phyloP scores from a whole-genome alignment of 495 filamentous ascomycete species.

The Daldinia grandis region DNA sequence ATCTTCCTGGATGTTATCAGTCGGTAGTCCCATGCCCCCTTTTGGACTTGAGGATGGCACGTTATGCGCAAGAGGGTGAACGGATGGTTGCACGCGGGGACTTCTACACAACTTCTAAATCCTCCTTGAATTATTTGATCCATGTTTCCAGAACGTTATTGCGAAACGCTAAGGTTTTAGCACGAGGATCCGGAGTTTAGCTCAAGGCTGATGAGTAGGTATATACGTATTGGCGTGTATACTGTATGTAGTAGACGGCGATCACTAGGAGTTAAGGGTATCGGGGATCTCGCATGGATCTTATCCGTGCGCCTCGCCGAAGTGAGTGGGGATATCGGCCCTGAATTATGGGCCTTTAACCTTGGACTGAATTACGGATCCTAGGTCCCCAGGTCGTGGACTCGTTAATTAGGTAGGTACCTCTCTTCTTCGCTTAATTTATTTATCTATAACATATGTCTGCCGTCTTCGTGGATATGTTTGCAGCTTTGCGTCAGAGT shows the following conservation, averaged over 20 bases:
- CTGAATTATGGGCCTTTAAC: constrained; percentile 27
- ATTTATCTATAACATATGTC: constrained; percentile 3
- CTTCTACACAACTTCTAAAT: constrained; percentile 35
- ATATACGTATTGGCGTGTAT: neutral
- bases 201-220: constrained; percentile 32
- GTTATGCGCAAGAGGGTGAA: constrained; percentile 15
- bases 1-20: constrained; percentile 5
- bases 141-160: constrained; percentile 38
- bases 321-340: constrained; percentile 25
- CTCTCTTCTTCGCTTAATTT: constrained; percentile 2
- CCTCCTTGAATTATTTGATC: constrained; percentile 26
- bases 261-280: constrained; percentile 16
- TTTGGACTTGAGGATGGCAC: constrained; percentile 20
- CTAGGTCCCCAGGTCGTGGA: neutral
- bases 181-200: constrained; percentile 8
- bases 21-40: constrained; percentile 7
- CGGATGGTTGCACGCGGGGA: constrained; percentile 26
- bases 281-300: constrained; percentile 40
- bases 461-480: neutral
- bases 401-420: neutral
- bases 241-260: constrained; percentile 16
- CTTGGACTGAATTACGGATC: constrained; percentile 17
- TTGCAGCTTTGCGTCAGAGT: neutral
- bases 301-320: constrained; percentile 40
- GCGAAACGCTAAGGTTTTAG: constrained; percentile 27